phyloP scores from a whole-genome alignment of 1,139 yeast species.

The Spathaspora sp. region DNA sequence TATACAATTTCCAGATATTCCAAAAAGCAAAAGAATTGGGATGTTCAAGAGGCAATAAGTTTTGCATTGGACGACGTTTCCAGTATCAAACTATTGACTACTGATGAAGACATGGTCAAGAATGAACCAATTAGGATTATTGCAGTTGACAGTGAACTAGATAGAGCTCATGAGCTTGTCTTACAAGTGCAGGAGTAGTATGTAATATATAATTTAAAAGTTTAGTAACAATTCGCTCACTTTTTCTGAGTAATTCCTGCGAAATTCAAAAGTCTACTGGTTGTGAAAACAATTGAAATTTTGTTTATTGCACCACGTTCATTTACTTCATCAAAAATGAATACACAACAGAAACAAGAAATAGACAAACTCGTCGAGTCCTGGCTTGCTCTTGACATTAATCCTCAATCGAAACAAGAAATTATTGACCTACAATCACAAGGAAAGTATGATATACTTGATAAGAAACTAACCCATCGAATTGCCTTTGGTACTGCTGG shows the following conservation, averaged over 20 bases:
- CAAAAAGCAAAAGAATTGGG: conserved; percentile 49
- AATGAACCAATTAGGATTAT: background rate
- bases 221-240: background rate
- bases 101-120: conserved; percentile 6
- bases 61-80: conserved; percentile 13
- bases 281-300: too few species aligned
- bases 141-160: background rate
- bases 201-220: background rate
- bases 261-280: too few species aligned
- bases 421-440: conserved; percentile 46
- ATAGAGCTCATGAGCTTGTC: background rate
- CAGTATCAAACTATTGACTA: conserved; percentile 10
- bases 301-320: background rate
- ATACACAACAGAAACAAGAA: conserved; percentile 2
- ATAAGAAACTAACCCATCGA: conserved; percentile 50
- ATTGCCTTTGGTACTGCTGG: conserved; percentile 96
- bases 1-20: conserved; percentile 31
- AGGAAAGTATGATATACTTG: conserved; percentile 46
- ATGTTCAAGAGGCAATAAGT: conserved; percentile 9
- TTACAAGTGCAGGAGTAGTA: background rate
- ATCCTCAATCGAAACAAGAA: conserved; percentile 56
- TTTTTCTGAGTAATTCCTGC: too few species aligned
- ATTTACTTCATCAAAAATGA: background rate
- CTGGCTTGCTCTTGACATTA: conserved; percentile 51
- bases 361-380: conserved; percentile 40